Evolutionary conservation across 805 yeast species (phyloP).

Genomic region (Monosporozyma aerobia): DNA sequence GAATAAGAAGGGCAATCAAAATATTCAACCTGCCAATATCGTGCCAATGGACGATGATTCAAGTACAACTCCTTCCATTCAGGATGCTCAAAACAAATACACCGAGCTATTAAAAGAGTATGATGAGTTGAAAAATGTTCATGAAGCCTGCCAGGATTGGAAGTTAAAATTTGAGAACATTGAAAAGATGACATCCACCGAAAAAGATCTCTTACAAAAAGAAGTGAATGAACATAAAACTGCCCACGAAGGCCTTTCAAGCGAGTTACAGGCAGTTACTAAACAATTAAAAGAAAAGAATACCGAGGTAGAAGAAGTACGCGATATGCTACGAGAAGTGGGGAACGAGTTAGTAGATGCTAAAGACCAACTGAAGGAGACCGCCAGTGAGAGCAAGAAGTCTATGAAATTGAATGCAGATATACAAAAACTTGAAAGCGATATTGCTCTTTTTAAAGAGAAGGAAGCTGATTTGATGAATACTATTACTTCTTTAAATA

Average conservation of each 20-base stretch:
- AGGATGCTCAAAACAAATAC: constrained; percentile 4
- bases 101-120: constrained; percentile 4
- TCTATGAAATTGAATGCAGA: constrained; percentile 16
- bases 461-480: constrained; percentile 9
- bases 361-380: constrained; percentile 44
- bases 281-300: constrained; percentile 33
- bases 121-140: constrained; percentile 6
- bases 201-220: not conserved
- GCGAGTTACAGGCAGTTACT: constrained; percentile 15
- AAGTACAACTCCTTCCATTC: too few relatives aligned
- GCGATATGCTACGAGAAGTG: constrained; percentile 66
- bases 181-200: not conserved
- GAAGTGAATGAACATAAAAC: not conserved
- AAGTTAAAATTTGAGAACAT: constrained; percentile 14
- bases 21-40: not conserved
- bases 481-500: constrained; percentile 7
- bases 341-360: constrained; percentile 76
- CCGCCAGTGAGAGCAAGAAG: not conserved
- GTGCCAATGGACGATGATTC: not conserved
- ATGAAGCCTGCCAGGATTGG: constrained; percentile 7
- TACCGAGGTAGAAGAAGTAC: constrained; percentile 59
- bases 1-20: constrained; percentile 14
- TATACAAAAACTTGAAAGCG: constrained; percentile 4
- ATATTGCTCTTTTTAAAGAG: constrained; percentile 8
- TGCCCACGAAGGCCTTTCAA: constrained; percentile 7